These are phyloP conservation scores for Coleophoma cylindrospora DNA, from an alignment of 2,329 filamentous ascomycete species.

Conservation along the genomic window DNA sequence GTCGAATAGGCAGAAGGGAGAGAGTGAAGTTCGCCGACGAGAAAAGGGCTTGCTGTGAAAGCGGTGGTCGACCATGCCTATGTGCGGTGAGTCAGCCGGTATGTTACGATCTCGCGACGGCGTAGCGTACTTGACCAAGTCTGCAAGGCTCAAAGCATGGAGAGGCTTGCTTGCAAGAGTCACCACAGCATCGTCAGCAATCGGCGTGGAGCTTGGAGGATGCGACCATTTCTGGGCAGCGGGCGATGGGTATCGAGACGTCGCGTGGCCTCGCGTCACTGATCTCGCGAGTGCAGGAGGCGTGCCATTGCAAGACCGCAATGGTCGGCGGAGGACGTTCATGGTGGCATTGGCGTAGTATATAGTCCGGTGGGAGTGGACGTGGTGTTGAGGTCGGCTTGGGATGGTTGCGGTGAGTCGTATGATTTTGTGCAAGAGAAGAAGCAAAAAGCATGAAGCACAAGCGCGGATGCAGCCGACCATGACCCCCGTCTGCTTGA, in stretches of 20 bases:
- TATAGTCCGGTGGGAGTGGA: no score
- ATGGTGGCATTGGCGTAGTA: conserved; percentile 38
- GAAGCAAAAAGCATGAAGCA: no score
- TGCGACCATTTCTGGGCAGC: conserved; percentile 31
- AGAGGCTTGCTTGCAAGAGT: conserved; percentile 72
- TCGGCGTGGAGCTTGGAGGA: conserved; percentile 40
- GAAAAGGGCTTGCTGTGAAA: conserved; percentile 74
- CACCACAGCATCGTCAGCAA: conserved; percentile 71
- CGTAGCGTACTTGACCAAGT: conserved; percentile 73
- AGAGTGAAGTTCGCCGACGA: conserved; percentile 95
- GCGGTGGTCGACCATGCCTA: conserved; percentile 74
- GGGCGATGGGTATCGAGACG: conserved; percentile 20
- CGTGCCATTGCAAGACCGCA: conserved; percentile 24
- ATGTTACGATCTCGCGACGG: neutral
- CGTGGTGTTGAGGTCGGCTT: no score
- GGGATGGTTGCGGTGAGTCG: no score
- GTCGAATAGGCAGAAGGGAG: conserved; percentile 81
- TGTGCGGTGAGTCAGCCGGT: conserved; percentile 5
- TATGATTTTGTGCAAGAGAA: no score
- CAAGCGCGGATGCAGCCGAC: no score
- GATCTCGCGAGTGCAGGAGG: neutral
- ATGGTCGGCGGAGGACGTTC: conserved; percentile 34
- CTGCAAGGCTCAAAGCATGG: conserved; percentile 77
- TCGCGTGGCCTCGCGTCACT: neutral
- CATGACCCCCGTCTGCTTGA: no score